Conservation (phyloP, 768 basidiomycete genomes). For the Agrocybe pediades region DNA sequence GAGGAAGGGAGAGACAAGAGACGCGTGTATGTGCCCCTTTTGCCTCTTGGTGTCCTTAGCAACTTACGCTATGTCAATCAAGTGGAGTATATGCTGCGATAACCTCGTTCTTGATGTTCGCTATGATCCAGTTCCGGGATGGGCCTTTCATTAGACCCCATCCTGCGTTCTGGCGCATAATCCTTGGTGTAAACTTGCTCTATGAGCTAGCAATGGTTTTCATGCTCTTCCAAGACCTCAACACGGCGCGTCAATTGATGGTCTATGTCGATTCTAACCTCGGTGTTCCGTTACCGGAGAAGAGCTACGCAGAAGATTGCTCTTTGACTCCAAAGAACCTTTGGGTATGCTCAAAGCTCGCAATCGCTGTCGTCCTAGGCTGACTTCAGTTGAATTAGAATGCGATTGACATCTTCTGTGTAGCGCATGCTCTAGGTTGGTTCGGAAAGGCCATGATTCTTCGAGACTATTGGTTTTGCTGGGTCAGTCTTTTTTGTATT, state of each 20-base stretch:
- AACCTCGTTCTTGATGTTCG: conserved; percentile 75
- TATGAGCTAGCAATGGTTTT: conserved; percentile 86
- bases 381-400: conserved; percentile 42
- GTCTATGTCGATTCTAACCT: conserved; percentile 72
- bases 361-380: conserved; percentile 1
- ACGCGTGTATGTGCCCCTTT: conserved; percentile 59
- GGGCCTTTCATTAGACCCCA: conserved; percentile 89
- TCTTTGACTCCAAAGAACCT: conserved; percentile 58
- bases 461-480: conserved; percentile 93
- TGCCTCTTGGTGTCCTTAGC: background rate
- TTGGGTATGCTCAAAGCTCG: conserved; percentile 52
- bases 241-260: conserved; percentile 79
- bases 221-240: conserved; percentile 81
- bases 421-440: conserved; percentile 87
- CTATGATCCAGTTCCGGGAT: conserved; percentile 88
- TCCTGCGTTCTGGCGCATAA: conserved; percentile 82
- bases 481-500: conserved; percentile 50
- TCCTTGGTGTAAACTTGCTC: conserved; percentile 79
- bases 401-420: conserved; percentile 83
- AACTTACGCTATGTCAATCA: conserved; percentile 8
- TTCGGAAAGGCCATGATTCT: conserved; percentile 90
- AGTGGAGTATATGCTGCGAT: conserved; percentile 81
- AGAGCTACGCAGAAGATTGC: conserved; percentile 86
- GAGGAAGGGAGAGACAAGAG: conserved; percentile 83
- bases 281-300: conserved; percentile 76